A percentile compares a stretch with the other conserved stretches of the same genome.
phyloP scores from a whole-genome alignment of 2,329 filamentous ascomycete species.

The Pyrenophora tritici-repentis region DNA sequence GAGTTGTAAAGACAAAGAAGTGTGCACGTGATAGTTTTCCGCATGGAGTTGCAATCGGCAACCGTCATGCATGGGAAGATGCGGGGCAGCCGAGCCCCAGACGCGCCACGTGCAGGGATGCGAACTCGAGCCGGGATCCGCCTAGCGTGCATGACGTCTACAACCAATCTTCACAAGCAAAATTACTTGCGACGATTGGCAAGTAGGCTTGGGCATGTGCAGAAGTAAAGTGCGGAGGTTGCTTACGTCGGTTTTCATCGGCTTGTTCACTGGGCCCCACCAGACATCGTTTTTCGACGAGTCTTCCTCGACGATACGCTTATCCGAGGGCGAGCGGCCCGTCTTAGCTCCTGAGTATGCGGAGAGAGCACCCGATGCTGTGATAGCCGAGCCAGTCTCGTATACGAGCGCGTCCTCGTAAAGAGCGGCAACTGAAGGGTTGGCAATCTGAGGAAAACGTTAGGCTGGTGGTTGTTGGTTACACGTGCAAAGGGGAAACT shows the following conservation, averaged over 20 bases:
- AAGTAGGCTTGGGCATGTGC: too few relatives aligned
- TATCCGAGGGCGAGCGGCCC: conserved; percentile 93
- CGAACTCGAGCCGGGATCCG: conserved; percentile 38
- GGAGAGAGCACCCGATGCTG: conserved; percentile 89
- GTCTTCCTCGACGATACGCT: conserved; percentile 93
- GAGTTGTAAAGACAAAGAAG: neutral
- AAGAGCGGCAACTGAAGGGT: conserved; percentile 91
- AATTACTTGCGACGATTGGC: conserved; percentile 17
- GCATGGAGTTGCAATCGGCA: conserved; percentile 12
- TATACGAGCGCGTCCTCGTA: conserved; percentile 99
- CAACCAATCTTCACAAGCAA: conserved; percentile 36
- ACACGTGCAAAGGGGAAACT: conserved; percentile 44
- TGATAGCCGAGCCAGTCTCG: conserved; percentile 97
- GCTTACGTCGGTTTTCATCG: conserved; percentile 94
- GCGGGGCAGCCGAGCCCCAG: conserved; percentile 43
- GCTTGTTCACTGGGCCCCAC: conserved; percentile 99
- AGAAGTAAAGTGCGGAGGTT: neutral
- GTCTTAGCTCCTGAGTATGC: conserved; percentile 99
- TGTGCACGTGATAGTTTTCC: conserved; percentile 34
- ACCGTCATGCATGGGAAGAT: conserved; percentile 33
- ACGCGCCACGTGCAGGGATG: conserved; percentile 37
- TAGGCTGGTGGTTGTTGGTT: conserved; percentile 13
- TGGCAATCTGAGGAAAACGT: conserved; percentile 65
- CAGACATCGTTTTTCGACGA: conserved; percentile 90
- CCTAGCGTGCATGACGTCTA: conserved; percentile 44